Evolutionary conservation across 257 asterid genomes (phyloP).

Genomic region (Solanum chiquidenum): DNA sequence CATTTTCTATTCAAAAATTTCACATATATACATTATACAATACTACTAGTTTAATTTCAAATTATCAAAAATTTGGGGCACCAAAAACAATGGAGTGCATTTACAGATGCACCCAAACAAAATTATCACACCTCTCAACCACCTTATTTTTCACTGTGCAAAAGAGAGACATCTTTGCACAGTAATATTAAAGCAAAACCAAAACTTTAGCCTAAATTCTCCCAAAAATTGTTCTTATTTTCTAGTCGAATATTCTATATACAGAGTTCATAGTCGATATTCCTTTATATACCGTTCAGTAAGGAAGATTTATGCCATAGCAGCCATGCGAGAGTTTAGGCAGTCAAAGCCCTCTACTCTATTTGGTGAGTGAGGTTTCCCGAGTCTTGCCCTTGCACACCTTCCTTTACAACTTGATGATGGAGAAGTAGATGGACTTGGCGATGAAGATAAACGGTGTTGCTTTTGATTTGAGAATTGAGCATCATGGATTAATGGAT

Average conservation of each 20-base stretch:
- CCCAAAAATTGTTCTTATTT: background rate
- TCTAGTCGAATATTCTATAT: background rate
- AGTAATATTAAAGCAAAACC: background rate
- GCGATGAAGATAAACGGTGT: background rate
- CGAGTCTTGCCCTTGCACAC: constrained; percentile 2
- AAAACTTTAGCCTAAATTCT: background rate
- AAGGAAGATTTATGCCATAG: constrained; percentile 14
- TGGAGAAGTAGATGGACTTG: constrained; percentile 16
- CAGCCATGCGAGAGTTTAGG: constrained; percentile 14
- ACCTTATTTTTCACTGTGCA: background rate
- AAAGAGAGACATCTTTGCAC: background rate
- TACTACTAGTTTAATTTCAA: background rate
- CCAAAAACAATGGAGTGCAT: background rate
- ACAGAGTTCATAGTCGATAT: background rate
- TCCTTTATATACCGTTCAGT: background rate
- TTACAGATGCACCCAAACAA: background rate
- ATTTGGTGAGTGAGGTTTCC: constrained; percentile 29
- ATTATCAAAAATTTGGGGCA: background rate
- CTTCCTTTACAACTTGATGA: constrained; percentile 20
- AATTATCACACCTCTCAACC: background rate
- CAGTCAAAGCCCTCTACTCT: constrained; percentile 47
- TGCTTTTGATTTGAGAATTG: constrained; percentile 21
- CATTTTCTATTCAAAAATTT: background rate
- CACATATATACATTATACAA: background rate
- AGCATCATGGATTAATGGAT: constrained; percentile 33